Conservation (phyloP, 257 asterid species). For the Penstemon barbatus region DNA sequence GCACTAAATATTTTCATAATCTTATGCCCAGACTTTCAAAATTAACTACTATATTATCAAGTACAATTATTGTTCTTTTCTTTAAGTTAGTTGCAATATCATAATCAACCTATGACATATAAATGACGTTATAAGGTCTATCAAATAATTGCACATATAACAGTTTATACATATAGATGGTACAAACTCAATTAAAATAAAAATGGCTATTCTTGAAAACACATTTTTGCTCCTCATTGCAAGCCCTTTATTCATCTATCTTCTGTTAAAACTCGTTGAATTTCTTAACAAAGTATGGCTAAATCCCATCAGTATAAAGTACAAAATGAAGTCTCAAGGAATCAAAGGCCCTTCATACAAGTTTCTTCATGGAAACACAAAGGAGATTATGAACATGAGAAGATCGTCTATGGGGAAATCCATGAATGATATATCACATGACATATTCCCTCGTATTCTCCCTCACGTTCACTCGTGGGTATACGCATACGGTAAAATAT, state of each 20-base stretch:
- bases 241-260: not conserved
- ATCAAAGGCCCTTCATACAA: conserved; percentile 55
- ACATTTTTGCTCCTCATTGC: not conserved
- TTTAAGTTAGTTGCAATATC: not conserved
- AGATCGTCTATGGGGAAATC: conserved; percentile 34
- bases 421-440: conserved; percentile 50
- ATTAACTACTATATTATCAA: not conserved
- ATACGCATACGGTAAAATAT: conserved; percentile 41
- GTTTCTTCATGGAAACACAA: conserved; percentile 57
- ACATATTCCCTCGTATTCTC: conserved; percentile 55
- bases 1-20: not conserved
- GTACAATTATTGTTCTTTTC: not conserved
- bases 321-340: conserved; percentile 55
- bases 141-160: not conserved
- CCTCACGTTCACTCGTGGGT: conserved; percentile 57
- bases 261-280: not conserved
- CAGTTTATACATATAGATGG: not conserved
- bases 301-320: conserved; percentile 37
- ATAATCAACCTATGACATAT: not conserved
- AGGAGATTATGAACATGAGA: conserved; percentile 48
- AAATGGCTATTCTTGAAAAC: not conserved
- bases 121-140: not conserved
- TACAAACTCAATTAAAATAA: not conserved
- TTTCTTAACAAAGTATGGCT: conserved; percentile 51
- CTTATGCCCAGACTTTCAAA: not conserved